A percentile compares a stretch with the other conserved stretches of the same genome.
phyloP scores from a whole-genome alignment of 192 early-diverging fungal species.

The Spizellomyces punctatus region DNA sequence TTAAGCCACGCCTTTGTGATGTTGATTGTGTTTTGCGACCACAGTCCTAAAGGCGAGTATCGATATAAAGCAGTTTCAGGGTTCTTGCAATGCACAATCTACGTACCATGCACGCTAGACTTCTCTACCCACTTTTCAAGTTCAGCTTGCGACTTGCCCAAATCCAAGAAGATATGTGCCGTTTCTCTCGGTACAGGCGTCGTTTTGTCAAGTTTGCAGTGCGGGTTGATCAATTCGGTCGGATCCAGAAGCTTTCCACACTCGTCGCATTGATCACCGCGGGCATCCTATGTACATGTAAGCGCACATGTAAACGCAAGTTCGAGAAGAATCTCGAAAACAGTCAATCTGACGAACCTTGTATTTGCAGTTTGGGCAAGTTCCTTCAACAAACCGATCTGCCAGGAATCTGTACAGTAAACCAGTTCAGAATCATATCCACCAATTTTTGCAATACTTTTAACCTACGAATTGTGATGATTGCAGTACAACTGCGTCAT shows the following conservation, averaged over 20 bases:
- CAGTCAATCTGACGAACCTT: background rate
- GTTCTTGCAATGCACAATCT: background rate
- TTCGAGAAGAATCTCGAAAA: too few species aligned
- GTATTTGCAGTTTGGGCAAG: conserved; percentile 81
- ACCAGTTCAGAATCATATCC: conserved; percentile 30
- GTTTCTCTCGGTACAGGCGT: conserved; percentile 80
- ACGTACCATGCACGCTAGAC: conserved; percentile 64
- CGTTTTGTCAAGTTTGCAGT: conserved; percentile 90
- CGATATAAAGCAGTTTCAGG: background rate
- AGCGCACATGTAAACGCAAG: too few species aligned
- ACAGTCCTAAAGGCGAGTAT: conserved; percentile 48
- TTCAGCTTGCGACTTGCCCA: conserved; percentile 72
- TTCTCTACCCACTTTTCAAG: conserved; percentile 77
- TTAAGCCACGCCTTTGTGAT: conserved; percentile 94
- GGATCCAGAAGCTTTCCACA: conserved; percentile 92
- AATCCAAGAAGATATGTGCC: conserved; percentile 89
- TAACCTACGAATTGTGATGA: conserved; percentile 58
- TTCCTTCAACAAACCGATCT: conserved; percentile 97
- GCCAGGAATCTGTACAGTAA: conserved; percentile 70
- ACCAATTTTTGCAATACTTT: background rate
- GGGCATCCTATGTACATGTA: conserved; percentile 58
- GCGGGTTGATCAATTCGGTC: conserved; percentile 87
- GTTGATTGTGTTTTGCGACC: conserved; percentile 83
- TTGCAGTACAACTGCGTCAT: conserved; percentile 92
- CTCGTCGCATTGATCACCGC: conserved; percentile 98